A percentile compares a stretch with the other conserved stretches of the same genome.
Conservation (phyloP, 1,139 yeast genomes). For the Candida glucosophila region DNA sequence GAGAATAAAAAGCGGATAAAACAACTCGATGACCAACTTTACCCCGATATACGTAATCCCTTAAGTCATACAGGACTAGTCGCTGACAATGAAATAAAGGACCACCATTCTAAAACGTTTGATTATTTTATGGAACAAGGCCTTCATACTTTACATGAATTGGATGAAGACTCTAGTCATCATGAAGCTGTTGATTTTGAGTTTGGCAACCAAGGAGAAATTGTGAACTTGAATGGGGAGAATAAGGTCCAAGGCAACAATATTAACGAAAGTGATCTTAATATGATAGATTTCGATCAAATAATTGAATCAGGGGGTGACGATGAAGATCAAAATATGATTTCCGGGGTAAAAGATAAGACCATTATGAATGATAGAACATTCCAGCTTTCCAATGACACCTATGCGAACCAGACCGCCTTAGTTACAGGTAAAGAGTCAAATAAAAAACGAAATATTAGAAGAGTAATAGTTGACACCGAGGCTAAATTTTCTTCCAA, state of each 20-base stretch:
- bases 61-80: neutral
- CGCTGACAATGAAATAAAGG: no score
- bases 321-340: conserved; percentile 1
- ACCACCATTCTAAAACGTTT: conserved; percentile 4
- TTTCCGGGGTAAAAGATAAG: conserved; percentile 3
- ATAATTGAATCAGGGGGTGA: conserved; percentile 2
- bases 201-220: conserved; percentile 10
- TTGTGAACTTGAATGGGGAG: conserved; percentile 4
- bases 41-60: conserved; percentile 3
- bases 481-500: conserved; percentile 3
- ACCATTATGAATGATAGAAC: conserved; percentile 6
- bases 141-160: conserved; percentile 5
- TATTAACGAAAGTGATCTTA: conserved; percentile 2
- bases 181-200: conserved; percentile 8
- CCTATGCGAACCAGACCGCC: conserved; percentile 3
- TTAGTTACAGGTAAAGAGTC: neutral
- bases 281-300: conserved; percentile 4
- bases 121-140: conserved; percentile 8
- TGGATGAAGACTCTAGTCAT: conserved; percentile 2
- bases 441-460: conserved; percentile 1
- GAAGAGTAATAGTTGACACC: conserved; percentile 2
- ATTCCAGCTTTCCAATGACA: conserved; percentile 5
- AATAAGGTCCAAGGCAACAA: conserved; percentile 1
- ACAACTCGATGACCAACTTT: conserved; percentile 6
- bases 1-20: conserved; percentile 11